Conservation (phyloP, 768 basidiomycete species). For the Boletus sp. region DNA sequence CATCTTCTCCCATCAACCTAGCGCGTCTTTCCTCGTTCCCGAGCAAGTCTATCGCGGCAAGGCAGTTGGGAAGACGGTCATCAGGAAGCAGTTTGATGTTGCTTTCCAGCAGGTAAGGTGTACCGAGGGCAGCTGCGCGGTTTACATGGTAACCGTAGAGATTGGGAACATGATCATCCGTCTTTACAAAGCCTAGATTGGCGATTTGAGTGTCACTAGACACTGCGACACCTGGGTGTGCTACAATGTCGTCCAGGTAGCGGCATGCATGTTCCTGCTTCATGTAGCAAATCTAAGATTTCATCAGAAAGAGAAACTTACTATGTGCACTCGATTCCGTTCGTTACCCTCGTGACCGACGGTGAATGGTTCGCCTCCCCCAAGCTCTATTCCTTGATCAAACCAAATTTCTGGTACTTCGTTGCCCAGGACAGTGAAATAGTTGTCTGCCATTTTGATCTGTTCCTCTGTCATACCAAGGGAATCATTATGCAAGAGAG, state of each 20-base stretch:
- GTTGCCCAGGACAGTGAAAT: slow-evolving; percentile 59
- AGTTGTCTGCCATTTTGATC: slow-evolving; percentile 67
- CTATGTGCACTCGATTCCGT: slow-evolving; percentile 57
- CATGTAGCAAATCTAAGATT: background rate
- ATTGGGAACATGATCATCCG: background rate
- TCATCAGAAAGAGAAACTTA: slow-evolving; percentile 32
- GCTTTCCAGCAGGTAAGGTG: slow-evolving; percentile 49
- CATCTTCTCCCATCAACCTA: slow-evolving; percentile 32
- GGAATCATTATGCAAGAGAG: slow-evolving; percentile 35
- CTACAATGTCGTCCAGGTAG: slow-evolving; percentile 39
- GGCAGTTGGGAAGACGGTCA: slow-evolving; percentile 18
- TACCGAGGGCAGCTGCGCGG: slow-evolving; percentile 42
- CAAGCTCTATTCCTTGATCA: slow-evolving; percentile 58
- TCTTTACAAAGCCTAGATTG: slow-evolving; percentile 10
- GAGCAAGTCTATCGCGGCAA: slow-evolving; percentile 39
- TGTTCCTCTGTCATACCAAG: slow-evolving; percentile 48
- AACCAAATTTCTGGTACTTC: slow-evolving; percentile 58
- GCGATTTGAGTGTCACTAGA: background rate
- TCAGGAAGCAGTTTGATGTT: slow-evolving; percentile 46
- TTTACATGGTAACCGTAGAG: slow-evolving; percentile 7
- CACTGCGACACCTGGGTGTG: background rate
- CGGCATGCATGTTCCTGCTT: slow-evolving; percentile 43
- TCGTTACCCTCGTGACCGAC: slow-evolving; percentile 54
- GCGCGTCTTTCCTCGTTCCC: slow-evolving; percentile 38
- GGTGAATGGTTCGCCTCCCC: slow-evolving; percentile 60